A percentile compares a stretch with the other conserved stretches of the same genome.
These are phyloP conservation scores for Moesziomyces parantarcticus DNA, from an alignment of 1,284 basidiomycete species.

Conservation along the genomic window DNA sequence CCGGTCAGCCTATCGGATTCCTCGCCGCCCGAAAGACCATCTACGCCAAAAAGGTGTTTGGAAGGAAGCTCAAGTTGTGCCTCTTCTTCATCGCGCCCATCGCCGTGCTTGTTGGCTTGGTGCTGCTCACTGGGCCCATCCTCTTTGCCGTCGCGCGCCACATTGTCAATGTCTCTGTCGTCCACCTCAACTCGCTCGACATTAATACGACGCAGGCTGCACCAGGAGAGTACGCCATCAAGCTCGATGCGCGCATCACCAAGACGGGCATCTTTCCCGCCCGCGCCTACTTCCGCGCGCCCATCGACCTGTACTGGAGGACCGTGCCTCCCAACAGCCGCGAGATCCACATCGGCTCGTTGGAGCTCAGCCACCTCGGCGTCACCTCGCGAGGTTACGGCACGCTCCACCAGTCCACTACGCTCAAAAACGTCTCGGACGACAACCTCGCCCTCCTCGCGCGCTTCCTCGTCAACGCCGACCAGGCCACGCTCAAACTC, in stretches of 20 bases:
- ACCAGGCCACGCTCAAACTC: constrained; percentile 78
- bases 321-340: constrained; percentile 19
- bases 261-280: constrained; percentile 68
- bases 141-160: constrained; percentile 62
- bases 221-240: constrained; percentile 49
- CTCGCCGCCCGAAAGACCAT: constrained; percentile 53
- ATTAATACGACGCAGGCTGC: constrained; percentile 54
- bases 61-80: constrained; percentile 48
- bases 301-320: constrained; percentile 62
- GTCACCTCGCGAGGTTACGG: constrained; percentile 61
- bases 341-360: constrained; percentile 57
- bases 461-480: constrained; percentile 73
- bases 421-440: constrained; percentile 57
- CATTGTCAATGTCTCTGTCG: constrained; percentile 55
- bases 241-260: constrained; percentile 58
- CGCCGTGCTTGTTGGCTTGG: constrained; percentile 36
- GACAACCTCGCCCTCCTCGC: constrained; percentile 59
- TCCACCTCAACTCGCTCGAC: constrained; percentile 60
- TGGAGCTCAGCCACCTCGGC: constrained; percentile 47
- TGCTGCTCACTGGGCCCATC: constrained; percentile 60
- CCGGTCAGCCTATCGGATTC: constrained; percentile 40
- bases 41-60: constrained; percentile 17
- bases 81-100: constrained; percentile 45
- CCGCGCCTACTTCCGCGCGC: constrained; percentile 60
- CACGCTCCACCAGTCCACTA: constrained; percentile 27